phyloP scores from a whole-genome alignment of 1,139 yeast species.

The Debaryomyces nepalensis region DNA sequence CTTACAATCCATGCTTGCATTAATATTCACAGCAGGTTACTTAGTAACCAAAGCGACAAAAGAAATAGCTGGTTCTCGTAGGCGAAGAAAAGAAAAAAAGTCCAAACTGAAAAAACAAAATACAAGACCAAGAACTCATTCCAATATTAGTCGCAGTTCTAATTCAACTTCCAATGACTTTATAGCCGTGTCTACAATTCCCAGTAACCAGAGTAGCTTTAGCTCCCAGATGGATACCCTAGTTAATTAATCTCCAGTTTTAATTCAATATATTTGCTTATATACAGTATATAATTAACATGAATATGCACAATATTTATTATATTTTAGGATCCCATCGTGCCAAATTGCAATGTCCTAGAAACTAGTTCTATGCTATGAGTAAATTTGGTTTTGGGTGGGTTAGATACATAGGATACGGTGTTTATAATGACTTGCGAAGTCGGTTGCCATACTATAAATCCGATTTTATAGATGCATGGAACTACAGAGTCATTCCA shows the following conservation, averaged over 20 bases:
- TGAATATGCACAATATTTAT: too few relatives aligned
- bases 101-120: neutral
- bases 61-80: neutral
- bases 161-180: too few relatives aligned
- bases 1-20: conserved; percentile 4
- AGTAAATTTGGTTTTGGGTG: neutral
- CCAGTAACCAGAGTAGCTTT: too few relatives aligned
- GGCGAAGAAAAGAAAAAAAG: neutral
- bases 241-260: too few relatives aligned
- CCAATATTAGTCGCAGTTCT: neutral
- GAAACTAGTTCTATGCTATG: neutral
- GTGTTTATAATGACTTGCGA: conserved; percentile 59
- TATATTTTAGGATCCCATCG: too few relatives aligned
- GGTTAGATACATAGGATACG: conserved; percentile 48
- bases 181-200: too few relatives aligned
- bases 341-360: too few relatives aligned
- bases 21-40: conserved; percentile 1
- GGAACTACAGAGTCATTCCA: conserved; percentile 88
- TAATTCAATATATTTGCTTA: too few relatives aligned
- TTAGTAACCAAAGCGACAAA: conserved; percentile 1
- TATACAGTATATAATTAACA: too few relatives aligned
- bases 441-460: conserved; percentile 66
- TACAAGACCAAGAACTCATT: neutral
- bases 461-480: conserved; percentile 83
- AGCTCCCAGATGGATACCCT: too few relatives aligned